Base-by-base conservation (phyloP, 768 basidiomycete species). In the Leucosporidium scottii region DNA sequence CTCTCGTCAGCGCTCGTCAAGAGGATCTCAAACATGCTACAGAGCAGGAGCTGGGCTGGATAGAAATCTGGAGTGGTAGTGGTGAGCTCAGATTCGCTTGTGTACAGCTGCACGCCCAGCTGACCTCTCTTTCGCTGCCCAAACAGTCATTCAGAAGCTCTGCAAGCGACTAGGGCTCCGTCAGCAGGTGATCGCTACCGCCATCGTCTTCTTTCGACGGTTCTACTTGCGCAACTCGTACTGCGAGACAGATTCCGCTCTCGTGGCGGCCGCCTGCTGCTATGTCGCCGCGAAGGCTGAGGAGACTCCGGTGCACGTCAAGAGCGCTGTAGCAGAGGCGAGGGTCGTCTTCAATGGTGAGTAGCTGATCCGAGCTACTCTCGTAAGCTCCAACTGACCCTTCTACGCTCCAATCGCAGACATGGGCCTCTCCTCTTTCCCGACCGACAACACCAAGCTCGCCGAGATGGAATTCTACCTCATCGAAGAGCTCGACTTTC, bases 381-480 rank as follows among this genome's bases (percentile, higher is more conserved):
- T 44, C 13, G 39, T 13, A 12, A 9, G 15, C 39, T 13, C 39
- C 21, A 20, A 36, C 13, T 0, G 6, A 58, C 57, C 27, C 49
- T 8, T 25, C 1, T 21, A 4, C 18, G 34, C 34, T 4, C 10
- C 34, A 17, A 20, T 27, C 13, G 27, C 66, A 80, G 86, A 85
- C 25, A 89, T 90, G 74, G 84, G 83, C 7, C 81, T 88, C 76
- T 87, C 89, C 75, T 79, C 83, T n/a, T 94, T 96, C 75, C 85
- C 88, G 0, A 93, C 96, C 76, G 89, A 93, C 74, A 84, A 88
- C 17, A 93, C 91, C 51, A 65, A 65, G 75, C 81, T 99, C 20
- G 96, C 93, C 5, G 96, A 99, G 78, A 97, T 97, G 93, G 94
- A 98, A 77, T 98, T 98, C 80, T 98, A 76, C 64, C 86, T 98